A percentile compares a stretch with the other conserved stretches of the same genome.
These are phyloP conservation scores for Fonsecaea pugnacius DNA, from an alignment of 2,329 filamentous ascomycete genomes.

Conservation along the genomic window DNA sequence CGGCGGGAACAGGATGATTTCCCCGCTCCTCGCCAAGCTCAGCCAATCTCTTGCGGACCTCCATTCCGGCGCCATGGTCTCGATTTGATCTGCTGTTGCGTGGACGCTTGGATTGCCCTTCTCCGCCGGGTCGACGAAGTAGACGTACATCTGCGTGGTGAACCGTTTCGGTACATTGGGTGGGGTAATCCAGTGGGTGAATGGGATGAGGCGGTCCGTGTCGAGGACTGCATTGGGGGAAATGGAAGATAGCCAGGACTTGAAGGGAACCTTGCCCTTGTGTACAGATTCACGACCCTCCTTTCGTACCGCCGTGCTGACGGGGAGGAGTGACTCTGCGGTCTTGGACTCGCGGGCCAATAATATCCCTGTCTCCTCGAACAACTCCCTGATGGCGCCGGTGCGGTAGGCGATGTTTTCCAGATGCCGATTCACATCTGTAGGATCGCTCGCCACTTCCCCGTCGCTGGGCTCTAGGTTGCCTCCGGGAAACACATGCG, in stretches of 20 bases:
- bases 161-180: constrained; percentile 70
- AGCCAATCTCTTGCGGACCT: constrained; percentile 73
- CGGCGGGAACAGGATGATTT: constrained; percentile 86
- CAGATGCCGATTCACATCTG: constrained; percentile 60
- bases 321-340: constrained; percentile 52
- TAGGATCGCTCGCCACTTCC: constrained; percentile 54
- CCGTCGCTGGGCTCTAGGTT: constrained; percentile 79
- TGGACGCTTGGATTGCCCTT: constrained; percentile 58
- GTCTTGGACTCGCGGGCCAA: constrained; percentile 60
- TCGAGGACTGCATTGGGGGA: constrained; percentile 56
- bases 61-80: constrained; percentile 78
- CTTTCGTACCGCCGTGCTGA: constrained; percentile 63
- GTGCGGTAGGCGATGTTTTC: constrained; percentile 77
- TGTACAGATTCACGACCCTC: constrained; percentile 72
- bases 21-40: constrained; percentile 61
- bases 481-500: constrained; percentile 94
- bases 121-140: constrained; percentile 50
- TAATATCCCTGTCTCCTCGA: constrained; percentile 91
- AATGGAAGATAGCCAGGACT: constrained; percentile 62
- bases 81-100: constrained; percentile 68
- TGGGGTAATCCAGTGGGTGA: constrained; percentile 85
- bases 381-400: constrained; percentile 86
- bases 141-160: constrained; percentile 96
- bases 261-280: constrained; percentile 66
- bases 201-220: constrained; percentile 70